Conservation (phyloP, 305 asterid species). For the Nicotiana rustica region DNA sequence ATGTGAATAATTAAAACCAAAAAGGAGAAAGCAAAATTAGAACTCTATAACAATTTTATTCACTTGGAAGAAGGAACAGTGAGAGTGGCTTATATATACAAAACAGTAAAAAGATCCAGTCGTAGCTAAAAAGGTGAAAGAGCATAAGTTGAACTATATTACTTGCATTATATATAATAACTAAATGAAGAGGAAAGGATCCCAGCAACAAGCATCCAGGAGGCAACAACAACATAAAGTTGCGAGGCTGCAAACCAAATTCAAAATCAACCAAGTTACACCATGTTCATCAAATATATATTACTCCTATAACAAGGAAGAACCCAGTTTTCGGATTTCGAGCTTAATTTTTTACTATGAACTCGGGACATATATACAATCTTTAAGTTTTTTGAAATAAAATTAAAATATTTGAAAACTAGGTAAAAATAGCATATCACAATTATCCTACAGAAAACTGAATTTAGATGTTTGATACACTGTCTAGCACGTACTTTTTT, state of each 20-base stretch:
- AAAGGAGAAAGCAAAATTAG: not conserved
- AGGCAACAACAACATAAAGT: slow-evolving; percentile 56
- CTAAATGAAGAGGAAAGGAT: slow-evolving; percentile 40
- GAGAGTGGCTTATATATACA: not conserved
- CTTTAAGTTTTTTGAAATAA: no score
- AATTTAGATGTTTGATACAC: no score
- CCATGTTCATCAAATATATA: no score
- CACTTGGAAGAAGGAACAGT: not conserved
- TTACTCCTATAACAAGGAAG: not conserved
- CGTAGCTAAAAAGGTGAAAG: not conserved
- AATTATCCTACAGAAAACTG: no score
- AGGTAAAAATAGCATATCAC: no score
- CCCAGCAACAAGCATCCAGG: slow-evolving; percentile 54
- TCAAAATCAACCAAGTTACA: not conserved
- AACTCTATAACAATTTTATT: not conserved
- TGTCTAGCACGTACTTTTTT: no score
- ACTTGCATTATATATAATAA: not conserved
- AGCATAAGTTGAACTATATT: not conserved
- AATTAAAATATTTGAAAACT: no score
- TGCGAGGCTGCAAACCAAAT: slow-evolving; percentile 46
- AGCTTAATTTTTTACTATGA: no score
- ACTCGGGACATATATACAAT: no score
- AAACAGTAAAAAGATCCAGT: not conserved
- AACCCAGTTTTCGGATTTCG: no score
- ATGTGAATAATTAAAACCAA: not conserved